Conservation (phyloP, 768 basidiomycete genomes). For the Phaeotremella fagi region DNA sequence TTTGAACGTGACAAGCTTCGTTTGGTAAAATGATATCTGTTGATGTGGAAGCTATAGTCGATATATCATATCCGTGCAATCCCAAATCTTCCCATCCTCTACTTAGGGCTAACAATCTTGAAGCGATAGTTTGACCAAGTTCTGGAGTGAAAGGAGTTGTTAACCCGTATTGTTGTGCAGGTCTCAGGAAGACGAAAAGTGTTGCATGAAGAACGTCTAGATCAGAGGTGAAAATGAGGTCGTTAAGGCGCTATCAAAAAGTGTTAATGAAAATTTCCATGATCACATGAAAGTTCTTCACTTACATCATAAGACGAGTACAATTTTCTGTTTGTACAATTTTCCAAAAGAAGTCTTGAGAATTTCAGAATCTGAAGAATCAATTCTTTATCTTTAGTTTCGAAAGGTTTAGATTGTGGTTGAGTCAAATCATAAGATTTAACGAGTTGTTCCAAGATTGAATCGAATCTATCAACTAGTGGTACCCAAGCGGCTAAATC, state of each 20-base stretch:
- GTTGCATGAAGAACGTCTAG: slow-evolving; percentile 78
- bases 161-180: slow-evolving; percentile 89
- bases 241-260: slow-evolving; percentile 89
- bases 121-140: slow-evolving; percentile 66
- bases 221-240: slow-evolving; percentile 80
- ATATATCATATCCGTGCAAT: slow-evolving; percentile 70
- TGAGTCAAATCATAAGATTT: slow-evolving; percentile 76
- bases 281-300: too few species aligned
- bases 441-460: slow-evolving; percentile 75
- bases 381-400: slow-evolving; percentile 65
- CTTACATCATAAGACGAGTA: slow-evolving; percentile 95
- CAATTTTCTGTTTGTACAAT: slow-evolving; percentile 95
- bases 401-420: slow-evolving; percentile 74
- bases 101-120: slow-evolving; percentile 73
- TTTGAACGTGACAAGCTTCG: slow-evolving; percentile 10
- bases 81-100: slow-evolving; percentile 76
- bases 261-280: too few species aligned
- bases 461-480: slow-evolving; percentile 92
- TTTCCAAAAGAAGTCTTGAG: slow-evolving; percentile 83
- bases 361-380: slow-evolving; percentile 81
- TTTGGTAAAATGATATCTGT: slow-evolving; percentile 9
- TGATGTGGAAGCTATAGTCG: slow-evolving; percentile 58
- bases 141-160: slow-evolving; percentile 78
- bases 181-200: slow-evolving; percentile 79
- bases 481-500: slow-evolving; percentile 96